phyloP scores from a whole-genome alignment of 2,329 filamentous ascomycete species.

The Leptographium lundbergii region DNA sequence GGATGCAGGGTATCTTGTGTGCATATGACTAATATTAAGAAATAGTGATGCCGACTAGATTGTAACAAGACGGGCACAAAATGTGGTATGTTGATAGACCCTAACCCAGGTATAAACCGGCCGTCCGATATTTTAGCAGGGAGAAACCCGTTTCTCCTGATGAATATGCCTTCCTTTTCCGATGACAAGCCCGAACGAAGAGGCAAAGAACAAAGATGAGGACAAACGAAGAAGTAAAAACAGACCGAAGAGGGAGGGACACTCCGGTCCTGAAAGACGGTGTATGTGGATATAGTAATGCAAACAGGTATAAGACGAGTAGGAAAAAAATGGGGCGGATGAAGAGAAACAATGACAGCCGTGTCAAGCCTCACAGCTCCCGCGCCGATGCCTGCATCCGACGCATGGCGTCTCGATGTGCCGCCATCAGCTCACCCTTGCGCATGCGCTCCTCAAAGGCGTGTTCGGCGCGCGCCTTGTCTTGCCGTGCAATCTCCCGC shows the following conservation, averaged over 20 bases:
- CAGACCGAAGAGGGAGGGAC: neutral
- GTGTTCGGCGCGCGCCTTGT: constrained; percentile 45
- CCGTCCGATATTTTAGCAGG: neutral
- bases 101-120: neutral
- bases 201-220: neutral
- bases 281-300: neutral
- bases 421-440: constrained; percentile 58
- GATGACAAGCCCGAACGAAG: neutral
- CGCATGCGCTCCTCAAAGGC: constrained; percentile 66
- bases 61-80: neutral
- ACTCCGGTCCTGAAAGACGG: neutral
- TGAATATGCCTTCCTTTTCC: neutral
- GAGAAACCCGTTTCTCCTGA: neutral
- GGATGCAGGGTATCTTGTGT: neutral
- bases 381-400: constrained; percentile 50
- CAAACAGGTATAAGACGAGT: neutral
- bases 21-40: neutral
- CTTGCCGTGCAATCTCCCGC: constrained; percentile 43
- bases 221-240: no score
- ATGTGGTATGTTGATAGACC: neutral
- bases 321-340: neutral
- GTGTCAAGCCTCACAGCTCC: neutral
- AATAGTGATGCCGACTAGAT: neutral
- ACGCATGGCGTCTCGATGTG: constrained; percentile 68
- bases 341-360: neutral